Evolutionary conservation across 1,284 basidiomycete species (phyloP).

Genomic region (Heterobasidion annosum): DNA sequence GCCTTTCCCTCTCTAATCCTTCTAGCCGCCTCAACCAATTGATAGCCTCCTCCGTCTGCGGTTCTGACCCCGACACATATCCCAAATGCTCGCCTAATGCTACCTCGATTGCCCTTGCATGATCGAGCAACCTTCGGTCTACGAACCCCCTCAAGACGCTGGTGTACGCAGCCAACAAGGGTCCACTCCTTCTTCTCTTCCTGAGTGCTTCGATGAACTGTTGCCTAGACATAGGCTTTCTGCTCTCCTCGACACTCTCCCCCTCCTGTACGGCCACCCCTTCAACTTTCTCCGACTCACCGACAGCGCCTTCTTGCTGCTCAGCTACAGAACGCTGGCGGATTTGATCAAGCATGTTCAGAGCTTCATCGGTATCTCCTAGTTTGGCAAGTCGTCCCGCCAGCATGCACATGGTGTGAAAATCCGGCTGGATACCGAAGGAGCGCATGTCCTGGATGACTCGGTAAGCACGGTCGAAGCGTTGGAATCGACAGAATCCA

Average conservation of each 20-base stretch:
- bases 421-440: background rate
- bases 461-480: background rate
- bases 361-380: background rate
- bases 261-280: too few species aligned
- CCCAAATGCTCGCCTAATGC: background rate
- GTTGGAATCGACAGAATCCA: constrained; percentile 8
- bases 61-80: background rate
- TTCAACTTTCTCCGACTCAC: background rate
- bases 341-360: background rate
- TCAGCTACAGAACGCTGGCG: background rate
- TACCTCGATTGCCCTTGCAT: background rate
- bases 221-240: background rate
- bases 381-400: background rate
- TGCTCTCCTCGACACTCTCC: background rate
- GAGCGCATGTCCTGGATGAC: background rate
- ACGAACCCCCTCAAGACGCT: background rate
- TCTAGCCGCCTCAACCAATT: background rate
- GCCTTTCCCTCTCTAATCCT: background rate
- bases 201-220: background rate
- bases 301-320: background rate
- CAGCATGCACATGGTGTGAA: background rate
- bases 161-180: background rate
- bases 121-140: background rate
- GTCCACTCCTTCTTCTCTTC: background rate
- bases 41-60: background rate